Base-by-base conservation (phyloP, 1,284 basidiomycete genomes). In the Heterobasidion parviporum region DNA sequence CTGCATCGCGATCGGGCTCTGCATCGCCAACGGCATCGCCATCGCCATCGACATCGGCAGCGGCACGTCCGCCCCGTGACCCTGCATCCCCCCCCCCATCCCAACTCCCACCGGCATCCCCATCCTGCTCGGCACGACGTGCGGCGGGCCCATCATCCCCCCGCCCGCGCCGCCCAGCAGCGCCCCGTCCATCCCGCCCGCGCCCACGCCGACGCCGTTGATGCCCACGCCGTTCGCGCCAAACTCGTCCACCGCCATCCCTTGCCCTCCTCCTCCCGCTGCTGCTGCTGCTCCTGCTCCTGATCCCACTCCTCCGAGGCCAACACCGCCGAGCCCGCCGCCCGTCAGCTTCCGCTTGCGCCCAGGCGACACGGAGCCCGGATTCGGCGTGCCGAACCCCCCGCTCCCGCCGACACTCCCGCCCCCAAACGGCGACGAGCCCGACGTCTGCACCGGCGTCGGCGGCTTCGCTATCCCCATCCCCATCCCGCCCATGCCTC, bases 181-280 rank as follows among this genome's bases (percentile, higher is more conserved):
- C 60, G 62, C 52, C 61, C 60, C 60, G 35, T 57, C 46, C 34
- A 59, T 58, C 53, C 58, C 58, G 50, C 60, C 58, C 18, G 59
- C 15, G 6, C 18, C 32, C 3, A 33, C n/a, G 14, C 14, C 36
- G 16, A 26, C 50, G 8, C 12, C 35, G n/a, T 32, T 48, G 10
- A 20, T n/a, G 5, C 50, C 50, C 50, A 35, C 5, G 15, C n/a
- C n/a, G 15, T n/a, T 48, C 9, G 32, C 50, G 50, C 50, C 50
- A 7, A 44, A 14, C 41, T 16, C 41, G 16, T 16, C 41, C 41
- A 16, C 41, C 16, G 41, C 41, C 16, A 16, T 16, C 16, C 3
- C 41, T 44, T 12, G 14, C 16, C 14, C 41, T 44, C 14, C 41
- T 3, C 3, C 41, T 44, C 14, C 41, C 16, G 41, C 41, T 44